A percentile compares a stretch with the other conserved stretches of the same genome.
These are phyloP conservation scores for Schizochytrium sp. DNA, from an alignment of 108 stramenopile species.

Conservation along the genomic window DNA sequence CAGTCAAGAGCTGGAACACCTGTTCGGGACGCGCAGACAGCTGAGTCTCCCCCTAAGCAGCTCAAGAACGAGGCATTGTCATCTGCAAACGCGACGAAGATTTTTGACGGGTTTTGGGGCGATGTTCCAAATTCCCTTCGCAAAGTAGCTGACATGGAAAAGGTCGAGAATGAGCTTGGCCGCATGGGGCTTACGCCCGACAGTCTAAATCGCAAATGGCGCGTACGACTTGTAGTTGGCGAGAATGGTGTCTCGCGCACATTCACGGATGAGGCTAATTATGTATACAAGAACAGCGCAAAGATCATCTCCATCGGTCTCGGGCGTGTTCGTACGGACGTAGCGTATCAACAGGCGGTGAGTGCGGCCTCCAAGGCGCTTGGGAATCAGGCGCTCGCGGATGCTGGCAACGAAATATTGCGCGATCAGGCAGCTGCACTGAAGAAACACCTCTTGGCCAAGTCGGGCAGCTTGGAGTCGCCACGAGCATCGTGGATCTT, in stretches of 20 bases:
- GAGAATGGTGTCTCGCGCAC: neutral
- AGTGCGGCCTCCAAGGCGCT: neutral
- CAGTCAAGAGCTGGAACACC: too few relatives aligned
- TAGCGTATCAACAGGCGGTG: neutral
- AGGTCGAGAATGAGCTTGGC: neutral
- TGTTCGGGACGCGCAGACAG: too few relatives aligned
- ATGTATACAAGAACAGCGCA: neutral
- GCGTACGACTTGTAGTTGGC: neutral
- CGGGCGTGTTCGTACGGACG: neutral
- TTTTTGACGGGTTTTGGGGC: neutral
- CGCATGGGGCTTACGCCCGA: neutral
- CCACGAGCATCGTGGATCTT: too few relatives aligned
- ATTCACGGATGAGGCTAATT: neutral
- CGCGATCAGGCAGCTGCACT: neutral
- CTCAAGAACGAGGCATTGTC: too few relatives aligned
- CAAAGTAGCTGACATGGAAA: neutral
- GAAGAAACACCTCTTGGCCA: neutral
- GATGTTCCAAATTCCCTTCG: neutral
- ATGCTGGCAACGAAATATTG: neutral
- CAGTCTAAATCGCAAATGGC: neutral
- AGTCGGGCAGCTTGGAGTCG: too few relatives aligned
- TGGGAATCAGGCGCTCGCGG: neutral
- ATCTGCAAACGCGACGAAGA: neutral
- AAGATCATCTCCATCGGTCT: neutral
- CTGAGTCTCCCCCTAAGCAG: too few relatives aligned